phyloP scores from a whole-genome alignment of 768 basidiomycete genomes.

The Coprinellus aureogranulatus region DNA sequence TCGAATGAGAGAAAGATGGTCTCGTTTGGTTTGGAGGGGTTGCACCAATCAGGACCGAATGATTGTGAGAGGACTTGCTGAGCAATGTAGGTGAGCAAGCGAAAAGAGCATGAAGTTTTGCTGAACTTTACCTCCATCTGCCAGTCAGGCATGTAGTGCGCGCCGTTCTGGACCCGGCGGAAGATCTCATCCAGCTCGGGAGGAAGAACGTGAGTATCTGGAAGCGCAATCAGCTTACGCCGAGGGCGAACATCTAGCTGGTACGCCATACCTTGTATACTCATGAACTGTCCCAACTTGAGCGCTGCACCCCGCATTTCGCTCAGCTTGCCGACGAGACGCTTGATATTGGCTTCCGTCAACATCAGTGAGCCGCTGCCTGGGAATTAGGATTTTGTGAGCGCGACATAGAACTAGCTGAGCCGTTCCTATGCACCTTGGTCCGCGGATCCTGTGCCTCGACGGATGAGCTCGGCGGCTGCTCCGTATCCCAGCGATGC shows the following conservation, averaged over 20 bases:
- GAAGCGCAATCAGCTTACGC: background rate
- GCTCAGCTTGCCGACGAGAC: conserved; percentile 88
- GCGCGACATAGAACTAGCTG: background rate
- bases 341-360: conserved; percentile 86
- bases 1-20: conserved; percentile 72
- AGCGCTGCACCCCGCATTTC: conserved; percentile 96
- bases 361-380: conserved; percentile 62
- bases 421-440: conserved; percentile 20
- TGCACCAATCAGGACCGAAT: conserved; percentile 70
- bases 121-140: conserved; percentile 78
- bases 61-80: conserved; percentile 72
- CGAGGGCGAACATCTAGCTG: background rate
- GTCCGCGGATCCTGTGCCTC: conserved; percentile 42
- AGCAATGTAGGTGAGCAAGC: background rate
- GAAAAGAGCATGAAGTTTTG: background rate
- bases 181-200: conserved; percentile 87
- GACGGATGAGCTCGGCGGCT: conserved; percentile 79
- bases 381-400: background rate
- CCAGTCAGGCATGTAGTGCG: conserved; percentile 99
- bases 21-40: conserved; percentile 14
- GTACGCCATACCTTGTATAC: conserved; percentile 78
- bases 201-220: conserved; percentile 87
- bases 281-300: conserved; percentile 96
- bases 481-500: conserved; percentile 88
- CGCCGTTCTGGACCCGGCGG: conserved; percentile 87